Percentiles rank a stretch among this genome's conserved stretches.
Evolutionary conservation across 179 eudicot species (phyloP).

Genomic region (Silene coronaria): DNA sequence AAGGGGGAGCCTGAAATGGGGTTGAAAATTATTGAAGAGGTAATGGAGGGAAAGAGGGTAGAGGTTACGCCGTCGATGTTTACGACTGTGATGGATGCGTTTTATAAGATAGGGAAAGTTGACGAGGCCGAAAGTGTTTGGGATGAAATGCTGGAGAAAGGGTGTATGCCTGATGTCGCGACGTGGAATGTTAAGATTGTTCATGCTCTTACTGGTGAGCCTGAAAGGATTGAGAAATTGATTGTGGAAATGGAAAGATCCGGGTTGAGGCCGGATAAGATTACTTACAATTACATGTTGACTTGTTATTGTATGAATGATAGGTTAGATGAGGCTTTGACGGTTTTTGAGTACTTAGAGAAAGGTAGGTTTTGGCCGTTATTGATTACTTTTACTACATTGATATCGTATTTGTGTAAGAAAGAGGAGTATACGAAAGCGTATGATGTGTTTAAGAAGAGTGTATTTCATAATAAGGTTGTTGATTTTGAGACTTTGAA

Average conservation of each 20-base stretch:
- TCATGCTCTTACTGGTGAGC: slow-evolving; percentile 39
- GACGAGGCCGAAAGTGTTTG: slow-evolving; percentile 56
- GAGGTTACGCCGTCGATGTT: slow-evolving; percentile 46
- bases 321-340: slow-evolving; percentile 64
- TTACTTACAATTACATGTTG: slow-evolving; percentile 64
- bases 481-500: slow-evolving; percentile 67
- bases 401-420: slow-evolving; percentile 52
- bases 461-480: slow-evolving; percentile 51
- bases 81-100: slow-evolving; percentile 46
- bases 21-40: slow-evolving; percentile 35
- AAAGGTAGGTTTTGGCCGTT: slow-evolving; percentile 47
- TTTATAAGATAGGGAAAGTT: slow-evolving; percentile 47
- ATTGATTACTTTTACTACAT: slow-evolving; percentile 62
- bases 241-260: slow-evolving; percentile 55
- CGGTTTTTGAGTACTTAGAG: slow-evolving; percentile 45
- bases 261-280: slow-evolving; percentile 59
- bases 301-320: slow-evolving; percentile 57
- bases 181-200: slow-evolving; percentile 61
- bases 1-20: slow-evolving; percentile 50
- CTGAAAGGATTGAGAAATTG: slow-evolving; percentile 50
- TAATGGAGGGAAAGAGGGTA: slow-evolving; percentile 60
- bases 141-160: slow-evolving; percentile 69
- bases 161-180: slow-evolving; percentile 46
- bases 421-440: slow-evolving; percentile 45
- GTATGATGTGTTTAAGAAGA: slow-evolving; percentile 61